Evolutionary conservation across 768 basidiomycete genomes (phyloP).

Genomic region (Amanita rimosa): DNA sequence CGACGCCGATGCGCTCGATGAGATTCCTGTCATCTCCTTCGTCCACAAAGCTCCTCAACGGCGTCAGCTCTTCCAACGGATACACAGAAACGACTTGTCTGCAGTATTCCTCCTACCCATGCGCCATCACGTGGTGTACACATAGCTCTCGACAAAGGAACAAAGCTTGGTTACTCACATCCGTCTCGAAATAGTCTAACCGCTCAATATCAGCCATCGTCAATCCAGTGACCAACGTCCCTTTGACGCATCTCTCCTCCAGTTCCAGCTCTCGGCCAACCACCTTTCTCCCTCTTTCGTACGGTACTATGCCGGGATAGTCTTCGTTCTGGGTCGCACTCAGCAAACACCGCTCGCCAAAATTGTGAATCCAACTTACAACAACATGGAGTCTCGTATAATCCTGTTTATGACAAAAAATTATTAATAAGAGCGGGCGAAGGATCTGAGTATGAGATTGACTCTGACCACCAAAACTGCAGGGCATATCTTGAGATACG

Average conservation of each 20-base stretch:
- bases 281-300: constrained; percentile 32
- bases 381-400: constrained; percentile 76
- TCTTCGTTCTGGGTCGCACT: constrained; percentile 41
- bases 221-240: constrained; percentile 70
- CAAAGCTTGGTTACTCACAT: too few relatives aligned
- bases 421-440: neutral
- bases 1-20: constrained; percentile 31
- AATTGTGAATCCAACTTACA: constrained; percentile 21
- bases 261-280: constrained; percentile 34
- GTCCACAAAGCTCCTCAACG: constrained; percentile 13
- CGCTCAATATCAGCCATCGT: constrained; percentile 47
- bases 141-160: too few relatives aligned
- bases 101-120: constrained; percentile 70
- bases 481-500: constrained; percentile 54
- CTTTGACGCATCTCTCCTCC: constrained; percentile 66
- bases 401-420: constrained; percentile 29
- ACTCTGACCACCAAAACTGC: constrained; percentile 59
- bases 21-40: constrained; percentile 13
- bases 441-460: neutral
- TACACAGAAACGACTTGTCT: constrained; percentile 43
- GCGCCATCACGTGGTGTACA: neutral
- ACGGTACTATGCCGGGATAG: constrained; percentile 77
- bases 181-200: constrained; percentile 77
- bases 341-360: neutral
- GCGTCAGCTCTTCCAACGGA: constrained; percentile 35